Percentiles rank a stretch among this genome's conserved stretches.
These are phyloP conservation scores for Wickerhamiella allomyrinae DNA, from an alignment of 805 yeast species.

Conservation along the genomic window DNA sequence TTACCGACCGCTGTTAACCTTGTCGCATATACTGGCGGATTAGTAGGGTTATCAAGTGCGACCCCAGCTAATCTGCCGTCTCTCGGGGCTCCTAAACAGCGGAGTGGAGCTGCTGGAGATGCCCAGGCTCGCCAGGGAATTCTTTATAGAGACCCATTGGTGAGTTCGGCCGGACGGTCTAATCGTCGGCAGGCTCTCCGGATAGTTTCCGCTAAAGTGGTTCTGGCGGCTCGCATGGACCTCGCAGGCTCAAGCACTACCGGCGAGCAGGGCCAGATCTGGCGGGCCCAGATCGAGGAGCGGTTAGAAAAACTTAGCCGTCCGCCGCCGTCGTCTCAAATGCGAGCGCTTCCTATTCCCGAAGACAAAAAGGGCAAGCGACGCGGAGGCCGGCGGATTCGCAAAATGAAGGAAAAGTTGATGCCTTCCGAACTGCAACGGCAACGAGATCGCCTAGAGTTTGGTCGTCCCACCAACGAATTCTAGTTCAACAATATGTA, in stretches of 20 bases:
- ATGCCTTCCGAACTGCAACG: constrained; percentile 67
- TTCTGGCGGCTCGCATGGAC: constrained; percentile 76
- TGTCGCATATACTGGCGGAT: constrained; percentile 53
- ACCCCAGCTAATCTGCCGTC: constrained; percentile 81
- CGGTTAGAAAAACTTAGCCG: constrained; percentile 52
- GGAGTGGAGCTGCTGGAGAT: constrained; percentile 25
- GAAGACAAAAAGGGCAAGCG: constrained; percentile 62
- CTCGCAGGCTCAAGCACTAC: constrained; percentile 30
- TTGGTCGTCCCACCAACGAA: constrained; percentile 34
- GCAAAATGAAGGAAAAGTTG: constrained; percentile 70
- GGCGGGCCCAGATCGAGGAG: constrained; percentile 43
- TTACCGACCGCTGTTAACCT: constrained; percentile 60
- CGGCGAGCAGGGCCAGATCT: constrained; percentile 43
- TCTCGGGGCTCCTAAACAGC: constrained; percentile 32
- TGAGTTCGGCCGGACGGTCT: constrained; percentile 15
- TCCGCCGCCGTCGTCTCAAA: constrained; percentile 59
- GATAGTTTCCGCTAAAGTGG: constrained; percentile 62
- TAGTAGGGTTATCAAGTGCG: constrained; percentile 45
- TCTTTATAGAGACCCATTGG: constrained; percentile 7
- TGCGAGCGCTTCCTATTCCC: constrained; percentile 61
- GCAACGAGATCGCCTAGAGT: constrained; percentile 72
- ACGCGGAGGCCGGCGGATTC: constrained; percentile 70
- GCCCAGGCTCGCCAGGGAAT: constrained; percentile 5
- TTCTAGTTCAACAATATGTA: background rate
- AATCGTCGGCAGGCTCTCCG: constrained; percentile 52